Conservation (phyloP, 495 filamentous ascomycete species). For the Penicillium angulare region DNA sequence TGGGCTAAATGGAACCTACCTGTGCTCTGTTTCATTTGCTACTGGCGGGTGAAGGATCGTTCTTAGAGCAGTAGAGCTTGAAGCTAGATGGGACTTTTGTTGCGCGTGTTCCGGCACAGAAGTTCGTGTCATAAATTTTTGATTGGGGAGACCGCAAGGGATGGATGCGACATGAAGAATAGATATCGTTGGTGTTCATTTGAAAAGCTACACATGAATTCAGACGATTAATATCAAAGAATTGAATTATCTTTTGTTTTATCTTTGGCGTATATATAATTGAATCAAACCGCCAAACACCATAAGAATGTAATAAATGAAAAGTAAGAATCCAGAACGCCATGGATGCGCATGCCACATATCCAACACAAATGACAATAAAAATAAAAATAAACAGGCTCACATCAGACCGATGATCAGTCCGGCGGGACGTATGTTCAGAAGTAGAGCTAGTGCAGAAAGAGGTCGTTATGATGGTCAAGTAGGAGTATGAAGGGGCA, state of each 20-base stretch:
- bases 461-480: too few relatives aligned
- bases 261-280: too few relatives aligned
- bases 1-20: slow-evolving; percentile 37
- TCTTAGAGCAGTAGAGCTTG: too few relatives aligned
- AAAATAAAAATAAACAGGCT: neutral
- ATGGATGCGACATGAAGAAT: too few relatives aligned
- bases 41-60: slow-evolving; percentile 52
- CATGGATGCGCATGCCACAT: neutral
- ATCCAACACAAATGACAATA: neutral
- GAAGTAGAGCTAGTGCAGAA: neutral
- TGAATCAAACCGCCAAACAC: too few relatives aligned
- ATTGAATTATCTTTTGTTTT: too few relatives aligned
- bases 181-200: too few relatives aligned
- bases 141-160: slow-evolving; percentile 13
- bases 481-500: too few relatives aligned
- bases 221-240: too few relatives aligned
- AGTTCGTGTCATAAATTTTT: slow-evolving; percentile 30
- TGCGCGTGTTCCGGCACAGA: slow-evolving; percentile 27
- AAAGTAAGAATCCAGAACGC: too few relatives aligned
- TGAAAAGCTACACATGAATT: too few relatives aligned
- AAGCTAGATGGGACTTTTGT: slow-evolving; percentile 53
- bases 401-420: neutral
- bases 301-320: too few relatives aligned
- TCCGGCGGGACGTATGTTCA: neutral
- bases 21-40: slow-evolving; percentile 49